Conservation (phyloP, 495 filamentous ascomycete species). For the Neurospora pannonica region DNA sequence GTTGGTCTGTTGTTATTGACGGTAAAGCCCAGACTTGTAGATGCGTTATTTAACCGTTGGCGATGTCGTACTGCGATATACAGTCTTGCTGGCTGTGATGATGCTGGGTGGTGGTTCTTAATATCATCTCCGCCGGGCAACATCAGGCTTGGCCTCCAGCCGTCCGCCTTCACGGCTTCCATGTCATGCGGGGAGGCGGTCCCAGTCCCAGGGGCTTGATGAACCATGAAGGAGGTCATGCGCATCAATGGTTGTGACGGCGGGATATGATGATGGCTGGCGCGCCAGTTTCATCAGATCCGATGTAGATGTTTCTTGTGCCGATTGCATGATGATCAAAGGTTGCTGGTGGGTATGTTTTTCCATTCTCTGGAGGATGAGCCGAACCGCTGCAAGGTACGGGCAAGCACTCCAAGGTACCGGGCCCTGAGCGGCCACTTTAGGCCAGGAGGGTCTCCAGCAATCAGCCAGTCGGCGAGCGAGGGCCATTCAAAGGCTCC, state of each 20-base stretch:
- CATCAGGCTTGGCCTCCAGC: background rate
- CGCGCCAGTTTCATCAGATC: background rate
- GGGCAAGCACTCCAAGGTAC: background rate
- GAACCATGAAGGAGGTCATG: background rate
- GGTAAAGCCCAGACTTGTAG: background rate
- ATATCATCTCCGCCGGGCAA: background rate
- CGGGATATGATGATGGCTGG: background rate
- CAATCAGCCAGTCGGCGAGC: background rate
- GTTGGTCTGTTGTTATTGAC: background rate
- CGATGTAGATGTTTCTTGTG: background rate
- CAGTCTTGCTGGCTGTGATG: background rate
- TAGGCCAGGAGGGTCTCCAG: background rate
- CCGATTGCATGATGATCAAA: background rate
- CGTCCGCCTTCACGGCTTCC: background rate
- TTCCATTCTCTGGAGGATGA: background rate
- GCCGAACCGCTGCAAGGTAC: background rate
- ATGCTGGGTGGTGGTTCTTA: background rate
- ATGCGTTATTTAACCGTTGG: background rate
- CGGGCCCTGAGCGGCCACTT: background rate
- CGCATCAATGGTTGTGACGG: background rate
- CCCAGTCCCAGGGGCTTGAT: background rate
- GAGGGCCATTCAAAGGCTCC: background rate
- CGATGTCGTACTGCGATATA: background rate
- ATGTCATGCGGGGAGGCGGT: background rate
- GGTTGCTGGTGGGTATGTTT: background rate